These are phyloP conservation scores for Citrullus amarus DNA, from an alignment of 306 rosid genomes.

Conservation along the genomic window DNA sequence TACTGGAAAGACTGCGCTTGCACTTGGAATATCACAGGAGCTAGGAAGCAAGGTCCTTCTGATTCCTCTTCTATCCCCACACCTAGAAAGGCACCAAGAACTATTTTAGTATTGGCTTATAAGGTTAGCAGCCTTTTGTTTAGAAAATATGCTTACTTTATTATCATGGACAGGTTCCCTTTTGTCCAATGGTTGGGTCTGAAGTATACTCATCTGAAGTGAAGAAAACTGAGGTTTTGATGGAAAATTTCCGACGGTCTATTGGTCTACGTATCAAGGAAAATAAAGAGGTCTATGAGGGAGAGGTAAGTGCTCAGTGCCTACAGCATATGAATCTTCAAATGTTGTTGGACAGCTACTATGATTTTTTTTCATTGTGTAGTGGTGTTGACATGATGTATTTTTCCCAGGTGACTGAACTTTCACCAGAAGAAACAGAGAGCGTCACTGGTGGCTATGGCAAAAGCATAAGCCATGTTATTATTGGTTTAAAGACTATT, in stretches of 20 bases:
- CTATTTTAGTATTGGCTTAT: not conserved
- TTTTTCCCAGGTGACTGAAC: slow-evolving; percentile 63
- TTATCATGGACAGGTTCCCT: slow-evolving; percentile 50
- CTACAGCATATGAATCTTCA: not conserved
- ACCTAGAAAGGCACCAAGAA: not conserved
- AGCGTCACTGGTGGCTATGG: slow-evolving; percentile 93
- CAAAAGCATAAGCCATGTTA: slow-evolving; percentile 95
- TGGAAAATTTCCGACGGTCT: slow-evolving; percentile 88
- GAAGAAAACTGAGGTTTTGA: slow-evolving; percentile 89
- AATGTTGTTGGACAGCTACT: not conserved
- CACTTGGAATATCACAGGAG: slow-evolving; percentile 90
- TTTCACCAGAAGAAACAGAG: slow-evolving; percentile 91
- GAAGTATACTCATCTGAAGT: slow-evolving; percentile 96
- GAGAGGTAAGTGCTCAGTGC: slow-evolving; percentile 56
- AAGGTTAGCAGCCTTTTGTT: not conserved
- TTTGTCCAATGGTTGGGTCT: slow-evolving; percentile 98
- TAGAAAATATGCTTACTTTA: not conserved
- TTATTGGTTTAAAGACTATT: slow-evolving; percentile 83
- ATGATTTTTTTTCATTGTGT: not conserved
- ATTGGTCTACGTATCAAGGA: slow-evolving; percentile 93
- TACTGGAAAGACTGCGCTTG: slow-evolving; percentile 91
- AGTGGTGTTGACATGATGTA: slow-evolving; percentile 14
- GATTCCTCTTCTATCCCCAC: not conserved
- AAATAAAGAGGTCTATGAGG: slow-evolving; percentile 93
- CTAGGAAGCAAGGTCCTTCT: slow-evolving; percentile 86